These are phyloP conservation scores for Amanita phalloides DNA, from an alignment of 768 basidiomycete species.

Conservation along the genomic window DNA sequence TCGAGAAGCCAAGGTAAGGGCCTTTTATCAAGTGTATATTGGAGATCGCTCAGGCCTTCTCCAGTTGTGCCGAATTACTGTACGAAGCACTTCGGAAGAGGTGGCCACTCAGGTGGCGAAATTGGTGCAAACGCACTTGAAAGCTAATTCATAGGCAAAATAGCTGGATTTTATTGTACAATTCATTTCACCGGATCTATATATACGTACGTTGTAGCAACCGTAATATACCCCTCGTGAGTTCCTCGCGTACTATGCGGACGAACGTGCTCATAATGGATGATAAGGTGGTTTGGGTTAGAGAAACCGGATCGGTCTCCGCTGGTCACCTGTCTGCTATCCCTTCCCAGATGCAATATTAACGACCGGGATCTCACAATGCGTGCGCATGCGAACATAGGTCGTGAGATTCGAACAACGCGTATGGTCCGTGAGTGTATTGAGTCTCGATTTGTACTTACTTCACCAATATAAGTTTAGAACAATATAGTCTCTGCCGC, in stretches of 20 bases:
- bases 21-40: not conserved
- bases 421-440: too few relatives aligned
- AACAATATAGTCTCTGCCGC: too few relatives aligned
- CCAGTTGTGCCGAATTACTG: constrained; percentile 85
- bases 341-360: too few relatives aligned
- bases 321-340: too few relatives aligned
- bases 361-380: too few relatives aligned
- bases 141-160: constrained; percentile 14
- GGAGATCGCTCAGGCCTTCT: not conserved
- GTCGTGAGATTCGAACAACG: too few relatives aligned
- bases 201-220: constrained; percentile 16
- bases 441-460: too few relatives aligned
- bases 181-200: constrained; percentile 6
- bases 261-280: constrained; percentile 8
- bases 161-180: constrained; percentile 3
- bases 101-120: constrained; percentile 68
- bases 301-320: constrained; percentile 4
- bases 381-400: too few relatives aligned
- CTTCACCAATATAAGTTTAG: too few relatives aligned
- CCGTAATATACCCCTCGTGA: constrained; percentile 33
- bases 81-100: constrained; percentile 90
- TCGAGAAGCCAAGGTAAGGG: constrained; percentile 80
- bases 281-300: constrained; percentile 8
- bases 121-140: constrained; percentile 36
- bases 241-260: constrained; percentile 24